Percentiles rank a stretch among this genome's conserved stretches.
phyloP scores from a whole-genome alignment of 176 grass and related monocot species.

The Olyra latifolia region DNA sequence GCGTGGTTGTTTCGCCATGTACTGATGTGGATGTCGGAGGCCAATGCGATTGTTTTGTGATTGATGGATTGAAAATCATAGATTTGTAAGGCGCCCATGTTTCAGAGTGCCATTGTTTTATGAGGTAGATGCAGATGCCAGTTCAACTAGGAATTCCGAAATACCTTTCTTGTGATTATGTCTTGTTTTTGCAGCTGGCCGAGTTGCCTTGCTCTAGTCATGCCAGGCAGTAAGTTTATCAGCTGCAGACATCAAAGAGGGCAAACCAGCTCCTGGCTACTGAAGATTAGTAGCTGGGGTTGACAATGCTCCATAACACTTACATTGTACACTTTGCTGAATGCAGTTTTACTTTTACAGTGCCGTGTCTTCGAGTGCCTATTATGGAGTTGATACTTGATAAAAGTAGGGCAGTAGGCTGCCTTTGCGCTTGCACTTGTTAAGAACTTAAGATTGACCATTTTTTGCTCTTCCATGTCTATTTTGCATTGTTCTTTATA shows the following conservation, averaged over 20 bases:
- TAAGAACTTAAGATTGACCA: background rate
- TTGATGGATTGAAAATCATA: background rate
- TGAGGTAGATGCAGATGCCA: background rate
- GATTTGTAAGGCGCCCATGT: background rate
- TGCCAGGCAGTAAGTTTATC: slow-evolving; percentile 23
- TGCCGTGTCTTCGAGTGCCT: background rate
- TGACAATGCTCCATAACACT: slow-evolving; percentile 11
- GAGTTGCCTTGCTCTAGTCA: slow-evolving; percentile 27
- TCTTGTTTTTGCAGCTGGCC: slow-evolving; percentile 28
- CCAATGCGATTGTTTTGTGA: background rate
- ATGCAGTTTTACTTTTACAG: background rate
- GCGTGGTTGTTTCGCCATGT: too few species aligned
- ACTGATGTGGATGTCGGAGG: too few species aligned
- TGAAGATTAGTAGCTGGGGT: slow-evolving; percentile 13
- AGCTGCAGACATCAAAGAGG: slow-evolving; percentile 30
- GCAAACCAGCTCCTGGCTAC: slow-evolving; percentile 20
- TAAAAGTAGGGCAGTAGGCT: background rate
- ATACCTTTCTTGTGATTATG: background rate
- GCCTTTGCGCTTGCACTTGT: background rate
- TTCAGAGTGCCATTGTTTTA: background rate
- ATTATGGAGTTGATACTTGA: background rate
- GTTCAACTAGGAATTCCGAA: background rate
- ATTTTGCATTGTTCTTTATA: background rate
- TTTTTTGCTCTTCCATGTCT: background rate
- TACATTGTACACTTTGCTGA: background rate